These are phyloP conservation scores for Blepharisma stoltei DNA, from an alignment of 73 alveolate species.

Conservation along the genomic window DNA sequence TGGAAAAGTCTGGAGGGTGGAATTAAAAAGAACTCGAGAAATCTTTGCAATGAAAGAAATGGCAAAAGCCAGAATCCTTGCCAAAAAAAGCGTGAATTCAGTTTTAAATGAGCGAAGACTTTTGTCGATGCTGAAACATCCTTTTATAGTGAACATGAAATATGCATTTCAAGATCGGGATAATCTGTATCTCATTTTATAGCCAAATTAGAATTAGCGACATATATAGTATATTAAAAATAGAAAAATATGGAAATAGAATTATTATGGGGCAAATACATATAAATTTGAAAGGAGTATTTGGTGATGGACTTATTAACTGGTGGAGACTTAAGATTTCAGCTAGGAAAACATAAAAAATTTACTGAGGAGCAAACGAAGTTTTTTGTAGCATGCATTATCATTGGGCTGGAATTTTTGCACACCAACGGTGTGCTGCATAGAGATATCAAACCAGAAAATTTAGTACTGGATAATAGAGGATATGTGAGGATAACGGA, in stretches of 20 bases:
- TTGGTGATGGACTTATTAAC: conserved; percentile 81
- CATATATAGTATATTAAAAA: too few species aligned
- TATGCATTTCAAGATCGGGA: conserved; percentile 91
- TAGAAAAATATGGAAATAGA: too few species aligned
- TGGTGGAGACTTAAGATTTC: conserved; percentile 94
- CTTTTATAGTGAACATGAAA: conserved; percentile 84
- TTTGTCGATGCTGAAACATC: conserved; percentile 68
- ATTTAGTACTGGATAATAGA: conserved; percentile 48
- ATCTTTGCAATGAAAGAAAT: neutral
- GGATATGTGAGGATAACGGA: conserved; percentile 58
- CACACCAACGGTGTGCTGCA: conserved; percentile 45
- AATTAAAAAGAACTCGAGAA: too few species aligned
- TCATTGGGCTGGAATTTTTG: conserved; percentile 64
- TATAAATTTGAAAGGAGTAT: conserved; percentile 74
- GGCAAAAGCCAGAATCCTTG: conserved; percentile 46
- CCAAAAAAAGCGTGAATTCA: conserved; percentile 78
- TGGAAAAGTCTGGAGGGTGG: conserved; percentile 55
- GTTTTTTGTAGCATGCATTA: conserved; percentile 49
- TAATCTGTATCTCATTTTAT: too few species aligned
- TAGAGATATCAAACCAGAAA: conserved; percentile 55
- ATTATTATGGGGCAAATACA: too few species aligned
- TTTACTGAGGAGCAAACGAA: conserved; percentile 83
- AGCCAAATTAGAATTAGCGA: too few species aligned
- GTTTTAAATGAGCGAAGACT: conserved; percentile 85
- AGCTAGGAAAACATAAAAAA: conserved; percentile 67